phyloP scores from a whole-genome alignment of 2,329 filamentous ascomycete species.

The Zalaria sp. region DNA sequence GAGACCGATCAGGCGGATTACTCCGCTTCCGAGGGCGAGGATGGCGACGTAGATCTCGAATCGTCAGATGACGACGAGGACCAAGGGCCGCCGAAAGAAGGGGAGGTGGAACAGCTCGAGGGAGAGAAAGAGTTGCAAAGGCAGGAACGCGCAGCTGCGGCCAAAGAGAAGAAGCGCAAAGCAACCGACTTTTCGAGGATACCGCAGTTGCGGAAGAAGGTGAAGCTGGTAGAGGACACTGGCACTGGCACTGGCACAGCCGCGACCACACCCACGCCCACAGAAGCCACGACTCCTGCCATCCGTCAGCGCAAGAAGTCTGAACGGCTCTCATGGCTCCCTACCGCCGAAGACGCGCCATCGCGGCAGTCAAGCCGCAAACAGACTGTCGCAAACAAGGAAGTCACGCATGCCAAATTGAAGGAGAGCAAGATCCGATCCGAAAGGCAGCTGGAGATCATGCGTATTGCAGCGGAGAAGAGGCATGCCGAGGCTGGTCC shows the following conservation, averaged over 20 bases:
- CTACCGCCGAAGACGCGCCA: constrained; percentile 46
- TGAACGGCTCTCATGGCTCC: constrained; percentile 56
- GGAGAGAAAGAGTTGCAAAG: constrained; percentile 80
- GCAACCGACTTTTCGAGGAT: constrained; percentile 40
- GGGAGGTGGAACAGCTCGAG: constrained; percentile 53
- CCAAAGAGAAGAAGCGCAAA: constrained; percentile 80
- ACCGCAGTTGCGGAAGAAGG: constrained; percentile 63
- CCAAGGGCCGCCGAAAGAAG: constrained; percentile 34
- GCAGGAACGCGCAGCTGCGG: constrained; percentile 55
- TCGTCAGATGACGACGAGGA: constrained; percentile 69
- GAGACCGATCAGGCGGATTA: constrained; percentile 43
- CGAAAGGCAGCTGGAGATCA: constrained; percentile 52
- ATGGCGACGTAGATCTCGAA: constrained; percentile 66
- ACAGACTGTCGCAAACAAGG: constrained; percentile 47
- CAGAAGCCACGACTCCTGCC: constrained; percentile 13
- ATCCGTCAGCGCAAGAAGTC: constrained; percentile 44
- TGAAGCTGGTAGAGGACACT: constrained; percentile 29
- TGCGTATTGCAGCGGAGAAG: constrained; percentile 43
- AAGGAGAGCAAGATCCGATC: constrained; percentile 57
- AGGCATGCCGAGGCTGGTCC: constrained; percentile 7
- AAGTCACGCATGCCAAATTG: constrained; percentile 52
- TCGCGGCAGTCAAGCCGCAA: constrained; percentile 47
- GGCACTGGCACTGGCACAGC: constrained; percentile 35
- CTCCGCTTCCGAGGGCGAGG: constrained; percentile 34
- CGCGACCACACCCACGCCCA: constrained; percentile 28